These are phyloP conservation scores for Vaccinium macrocarpon DNA, from an alignment of 148 eudicot species.

Conservation along the genomic window DNA sequence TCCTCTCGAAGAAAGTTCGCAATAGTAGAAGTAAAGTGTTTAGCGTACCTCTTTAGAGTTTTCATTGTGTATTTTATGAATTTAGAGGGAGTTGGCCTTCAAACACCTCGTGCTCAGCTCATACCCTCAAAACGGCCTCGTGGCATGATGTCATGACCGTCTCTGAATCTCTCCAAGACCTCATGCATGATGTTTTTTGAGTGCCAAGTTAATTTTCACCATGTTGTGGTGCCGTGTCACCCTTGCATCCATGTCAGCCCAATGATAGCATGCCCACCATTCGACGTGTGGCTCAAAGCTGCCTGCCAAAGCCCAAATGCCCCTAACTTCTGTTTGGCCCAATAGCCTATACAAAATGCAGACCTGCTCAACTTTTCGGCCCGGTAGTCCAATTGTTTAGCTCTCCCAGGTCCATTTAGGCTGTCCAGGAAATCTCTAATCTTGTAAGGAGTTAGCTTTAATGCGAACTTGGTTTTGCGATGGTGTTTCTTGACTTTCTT, in stretches of 20 bases:
- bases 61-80: neutral
- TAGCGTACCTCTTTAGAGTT: neutral
- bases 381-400: too few relatives aligned
- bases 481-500: neutral
- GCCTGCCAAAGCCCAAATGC: neutral
- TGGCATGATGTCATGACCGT: neutral
- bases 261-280: neutral
- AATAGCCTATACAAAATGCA: neutral
- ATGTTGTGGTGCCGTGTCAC: neutral
- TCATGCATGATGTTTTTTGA: neutral
- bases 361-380: too few relatives aligned
- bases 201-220: neutral
- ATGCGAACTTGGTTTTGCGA: neutral
- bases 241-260: neutral
- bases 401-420: too few relatives aligned
- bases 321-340: neutral
- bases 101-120: neutral
- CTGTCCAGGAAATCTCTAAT: too few relatives aligned
- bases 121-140: neutral
- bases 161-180: too few relatives aligned
- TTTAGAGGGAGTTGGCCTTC: neutral
- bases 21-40: neutral
- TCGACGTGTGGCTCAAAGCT: neutral
- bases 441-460: neutral
- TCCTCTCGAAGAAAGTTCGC: neutral